A percentile compares a stretch with the other conserved stretches of the same genome.
These are phyloP conservation scores for Apium graveolens DNA, from an alignment of 129 eudicot genomes.

Conservation along the genomic window DNA sequence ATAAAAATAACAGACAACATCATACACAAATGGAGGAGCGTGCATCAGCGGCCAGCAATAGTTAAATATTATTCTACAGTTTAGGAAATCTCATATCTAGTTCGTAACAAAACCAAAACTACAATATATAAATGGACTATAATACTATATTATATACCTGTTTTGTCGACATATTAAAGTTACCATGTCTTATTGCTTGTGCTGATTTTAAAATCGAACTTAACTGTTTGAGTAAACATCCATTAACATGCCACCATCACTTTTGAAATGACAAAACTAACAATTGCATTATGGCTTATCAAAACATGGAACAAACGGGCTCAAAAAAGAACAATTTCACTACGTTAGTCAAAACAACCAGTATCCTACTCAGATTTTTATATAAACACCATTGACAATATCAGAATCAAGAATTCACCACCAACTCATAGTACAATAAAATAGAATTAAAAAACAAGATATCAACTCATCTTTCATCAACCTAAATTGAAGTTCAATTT, in stretches of 20 bases:
- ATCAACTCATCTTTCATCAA: not conserved
- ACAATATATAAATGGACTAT: not conserved
- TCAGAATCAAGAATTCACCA: not conserved
- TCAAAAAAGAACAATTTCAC: not conserved
- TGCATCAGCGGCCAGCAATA: not conserved
- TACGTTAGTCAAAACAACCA: not conserved
- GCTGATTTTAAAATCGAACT: not conserved
- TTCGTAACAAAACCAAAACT: not conserved
- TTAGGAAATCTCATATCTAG: no score
- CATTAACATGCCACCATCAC: slow-evolving; percentile 2
- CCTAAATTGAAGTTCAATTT: not conserved
- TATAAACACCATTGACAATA: not conserved
- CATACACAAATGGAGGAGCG: not conserved
- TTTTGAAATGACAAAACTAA: not conserved
- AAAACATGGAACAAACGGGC: not conserved
- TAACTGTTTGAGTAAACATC: not conserved
- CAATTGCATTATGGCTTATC: not conserved
- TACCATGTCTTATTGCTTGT: not conserved
- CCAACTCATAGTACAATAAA: not conserved
- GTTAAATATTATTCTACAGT: not conserved
- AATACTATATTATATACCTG: not conserved
- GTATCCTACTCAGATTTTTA: not conserved
- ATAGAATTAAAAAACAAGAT: no score
- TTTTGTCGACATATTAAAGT: no score
- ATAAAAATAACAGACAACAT: not conserved